A percentile compares a stretch with the other conserved stretches of the same genome.
phyloP scores from a whole-genome alignment of 2,329 filamentous ascomycete species.

The Fusarium sp. region DNA sequence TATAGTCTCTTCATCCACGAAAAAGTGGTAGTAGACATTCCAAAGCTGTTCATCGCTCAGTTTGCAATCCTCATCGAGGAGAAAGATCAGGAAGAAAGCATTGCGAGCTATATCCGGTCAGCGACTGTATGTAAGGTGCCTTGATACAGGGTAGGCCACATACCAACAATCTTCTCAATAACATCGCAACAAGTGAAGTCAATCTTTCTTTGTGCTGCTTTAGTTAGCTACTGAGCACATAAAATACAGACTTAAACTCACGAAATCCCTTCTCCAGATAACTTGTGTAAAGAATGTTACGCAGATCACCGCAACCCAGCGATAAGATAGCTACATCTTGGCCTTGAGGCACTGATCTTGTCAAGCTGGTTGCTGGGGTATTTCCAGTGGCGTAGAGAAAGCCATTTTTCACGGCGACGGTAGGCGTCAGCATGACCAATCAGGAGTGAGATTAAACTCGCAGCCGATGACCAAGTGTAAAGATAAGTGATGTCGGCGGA shows the following conservation, averaged over 20 bases:
- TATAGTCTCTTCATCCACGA: conserved; percentile 53
- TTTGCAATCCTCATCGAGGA: conserved; percentile 55
- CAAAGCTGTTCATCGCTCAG: conserved; percentile 53
- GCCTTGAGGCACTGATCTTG: conserved; percentile 59
- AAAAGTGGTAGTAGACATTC: conserved; percentile 67
- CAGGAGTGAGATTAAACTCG: not conserved
- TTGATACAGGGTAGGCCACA: conserved; percentile 22
- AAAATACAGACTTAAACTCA: conserved; percentile 38
- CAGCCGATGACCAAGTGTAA: not conserved
- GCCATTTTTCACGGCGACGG: conserved; percentile 45
- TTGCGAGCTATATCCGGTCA: conserved; percentile 60
- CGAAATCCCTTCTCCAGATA: conserved; percentile 55
- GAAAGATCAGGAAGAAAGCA: conserved; percentile 61
- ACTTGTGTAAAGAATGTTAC: conserved; percentile 66
- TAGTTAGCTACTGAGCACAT: conserved; percentile 34
- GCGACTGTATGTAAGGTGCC: not conserved
- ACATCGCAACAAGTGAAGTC: conserved; percentile 69
- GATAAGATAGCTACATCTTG: conserved; percentile 62
- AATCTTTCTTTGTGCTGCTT: conserved; percentile 53
- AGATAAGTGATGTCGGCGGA: not conserved
- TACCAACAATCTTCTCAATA: conserved; percentile 62
- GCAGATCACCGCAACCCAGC: conserved; percentile 67
- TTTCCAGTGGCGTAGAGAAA: conserved; percentile 64
- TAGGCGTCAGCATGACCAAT: conserved; percentile 52
- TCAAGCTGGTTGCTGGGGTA: conserved; percentile 63